Conservation (phyloP, 441 rosid genomes). For the Codiaeum variegatum region DNA sequence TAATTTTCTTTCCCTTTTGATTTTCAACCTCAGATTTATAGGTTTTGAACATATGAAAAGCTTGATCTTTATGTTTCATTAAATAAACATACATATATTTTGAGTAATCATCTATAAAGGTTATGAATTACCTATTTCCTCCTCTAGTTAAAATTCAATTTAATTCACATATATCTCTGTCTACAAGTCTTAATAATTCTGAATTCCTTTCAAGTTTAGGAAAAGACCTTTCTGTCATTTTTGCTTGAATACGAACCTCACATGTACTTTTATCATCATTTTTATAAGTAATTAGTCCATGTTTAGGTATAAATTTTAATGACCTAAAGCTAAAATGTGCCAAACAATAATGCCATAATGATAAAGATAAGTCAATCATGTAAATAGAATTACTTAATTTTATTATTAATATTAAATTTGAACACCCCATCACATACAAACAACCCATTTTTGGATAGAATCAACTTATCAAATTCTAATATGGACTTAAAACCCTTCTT, state of each 20-base stretch:
- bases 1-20: too few relatives aligned
- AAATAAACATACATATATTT: too few relatives aligned
- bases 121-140: background rate
- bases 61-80: too few relatives aligned
- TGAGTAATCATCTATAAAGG: background rate
- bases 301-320: background rate
- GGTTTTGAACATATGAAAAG: too few relatives aligned
- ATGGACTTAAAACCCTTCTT: background rate
- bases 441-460: background rate
- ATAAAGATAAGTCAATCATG: background rate
- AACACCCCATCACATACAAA: constrained; percentile 10
- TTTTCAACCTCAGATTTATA: too few relatives aligned
- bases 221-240: too few relatives aligned
- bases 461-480: background rate
- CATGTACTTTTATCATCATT: background rate
- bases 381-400: background rate
- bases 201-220: background rate
- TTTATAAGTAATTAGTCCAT: background rate
- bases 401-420: background rate
- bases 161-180: background rate
- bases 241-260: background rate
- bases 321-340: constrained; percentile 2
- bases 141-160: background rate
- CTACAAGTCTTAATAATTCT: background rate
- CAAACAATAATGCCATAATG: background rate